A percentile compares a stretch with the other conserved stretches of the same genome.
These are phyloP conservation scores for Anthracocystis panici-leucophaei DNA, from an alignment of 1,284 basidiomycete genomes.

Conservation along the genomic window DNA sequence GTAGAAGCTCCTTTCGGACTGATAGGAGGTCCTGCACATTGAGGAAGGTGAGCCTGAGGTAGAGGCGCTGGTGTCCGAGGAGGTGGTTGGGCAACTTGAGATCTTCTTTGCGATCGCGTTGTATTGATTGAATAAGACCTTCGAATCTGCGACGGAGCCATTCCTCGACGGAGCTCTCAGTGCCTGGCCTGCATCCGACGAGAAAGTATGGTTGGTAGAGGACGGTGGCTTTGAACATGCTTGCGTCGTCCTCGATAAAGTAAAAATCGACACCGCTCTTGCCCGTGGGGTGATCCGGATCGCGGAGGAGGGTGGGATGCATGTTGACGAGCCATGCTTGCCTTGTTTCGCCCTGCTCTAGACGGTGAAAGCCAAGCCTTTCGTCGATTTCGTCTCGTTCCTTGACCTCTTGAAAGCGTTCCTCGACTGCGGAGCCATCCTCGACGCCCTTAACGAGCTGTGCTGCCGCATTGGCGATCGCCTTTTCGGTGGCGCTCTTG, in stretches of 20 bases:
- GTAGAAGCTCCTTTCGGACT: conserved; percentile 88
- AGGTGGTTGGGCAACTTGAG: conserved; percentile 95
- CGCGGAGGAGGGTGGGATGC: conserved; percentile 93
- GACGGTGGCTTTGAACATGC: conserved; percentile 93
- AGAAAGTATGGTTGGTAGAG: conserved; percentile 95
- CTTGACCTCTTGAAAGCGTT: conserved; percentile 65
- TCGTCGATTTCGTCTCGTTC: conserved; percentile 88
- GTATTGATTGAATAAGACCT: conserved; percentile 80
- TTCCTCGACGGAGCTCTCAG: conserved; percentile 92
- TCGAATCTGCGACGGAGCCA: conserved; percentile 95
- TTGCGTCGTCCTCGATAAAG: conserved; percentile 96
- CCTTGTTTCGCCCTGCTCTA: conserved; percentile 62
- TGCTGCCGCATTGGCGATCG: conserved; percentile 48
- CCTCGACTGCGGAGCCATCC: conserved; percentile 64
- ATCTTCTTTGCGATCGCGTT: conserved; percentile 89
- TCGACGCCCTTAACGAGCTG: conserved; percentile 58
- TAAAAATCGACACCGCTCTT: conserved; percentile 90
- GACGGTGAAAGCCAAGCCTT: conserved; percentile 82
- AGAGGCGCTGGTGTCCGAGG: conserved; percentile 87
- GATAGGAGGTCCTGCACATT: conserved; percentile 91
- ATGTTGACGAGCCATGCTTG: conserved; percentile 93
- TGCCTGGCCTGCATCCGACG: conserved; percentile 84
- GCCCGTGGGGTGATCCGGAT: conserved; percentile 70
- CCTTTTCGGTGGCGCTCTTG: conserved; percentile 49
- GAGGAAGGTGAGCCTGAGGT: conserved; percentile 88